These are phyloP conservation scores for Trichosporon ovoides DNA, from an alignment of 1,284 basidiomycete species.

Conservation along the genomic window DNA sequence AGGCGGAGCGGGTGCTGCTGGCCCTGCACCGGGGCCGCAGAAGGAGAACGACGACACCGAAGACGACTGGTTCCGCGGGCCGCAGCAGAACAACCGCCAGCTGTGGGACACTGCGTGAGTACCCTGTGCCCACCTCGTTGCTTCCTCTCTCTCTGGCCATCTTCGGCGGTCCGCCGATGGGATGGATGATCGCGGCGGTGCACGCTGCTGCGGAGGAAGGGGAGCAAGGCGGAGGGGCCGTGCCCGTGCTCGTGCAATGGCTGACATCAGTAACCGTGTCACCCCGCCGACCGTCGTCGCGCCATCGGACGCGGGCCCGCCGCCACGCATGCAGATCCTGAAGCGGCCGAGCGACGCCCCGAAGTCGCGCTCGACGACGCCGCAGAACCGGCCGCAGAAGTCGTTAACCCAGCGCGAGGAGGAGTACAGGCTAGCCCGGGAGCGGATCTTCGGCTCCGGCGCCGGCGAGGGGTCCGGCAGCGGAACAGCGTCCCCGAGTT, in stretches of 20 bases:
- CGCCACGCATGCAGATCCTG: constrained; percentile 21
- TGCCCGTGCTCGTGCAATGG: not conserved
- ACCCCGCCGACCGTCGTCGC: not conserved
- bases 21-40: not conserved
- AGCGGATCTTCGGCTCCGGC: constrained; percentile 22
- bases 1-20: not conserved
- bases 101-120: constrained; percentile 27
- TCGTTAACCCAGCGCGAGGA: constrained; percentile 21
- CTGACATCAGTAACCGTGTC: constrained; percentile 17
- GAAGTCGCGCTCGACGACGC: not conserved
- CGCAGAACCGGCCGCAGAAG: constrained; percentile 19
- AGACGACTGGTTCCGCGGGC: constrained; percentile 21
- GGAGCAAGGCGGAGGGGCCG: not conserved
- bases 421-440: constrained; percentile 23
- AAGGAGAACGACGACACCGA: constrained; percentile 2
- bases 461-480: not conserved
- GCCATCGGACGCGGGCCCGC: constrained; percentile 8
- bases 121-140: not conserved
- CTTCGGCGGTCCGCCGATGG: no score
- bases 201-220: not conserved
- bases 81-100: constrained; percentile 18
- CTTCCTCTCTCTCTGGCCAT: not conserved
- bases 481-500: not conserved
- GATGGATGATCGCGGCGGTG: no score
- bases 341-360: constrained; percentile 12